Base-by-base conservation (phyloP, 441 rosid genomes). In the Codiaeum variegatum region DNA sequence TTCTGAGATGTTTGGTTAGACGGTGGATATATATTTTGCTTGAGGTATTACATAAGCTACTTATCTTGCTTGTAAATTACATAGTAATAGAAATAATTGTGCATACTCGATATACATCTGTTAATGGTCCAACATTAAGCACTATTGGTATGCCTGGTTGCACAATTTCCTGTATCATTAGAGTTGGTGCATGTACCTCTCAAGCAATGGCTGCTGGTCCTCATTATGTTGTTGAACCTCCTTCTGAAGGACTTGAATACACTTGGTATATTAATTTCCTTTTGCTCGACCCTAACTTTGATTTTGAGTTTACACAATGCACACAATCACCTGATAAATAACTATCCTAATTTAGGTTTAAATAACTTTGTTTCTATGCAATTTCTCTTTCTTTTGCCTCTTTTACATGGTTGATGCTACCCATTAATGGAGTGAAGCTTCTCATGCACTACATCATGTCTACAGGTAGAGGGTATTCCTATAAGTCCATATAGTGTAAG, bases 131-230 rank as follows among this genome's bases (percentile, higher is more conserved):
- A 72, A 97, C 96, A 84, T 83, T 96, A 81, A 92, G 85, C 78
- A 93, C 97, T 56, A 97, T 93, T 71, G 98, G 99, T 80, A 97
- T 97, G 73, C 98, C 99, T 66, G 98, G 99, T 69, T 98, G 99
- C 73, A 96, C 98, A 76, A 83, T 91, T 66, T 88, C 98, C 59
- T 89, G 98, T 82, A 93, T 96, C 71, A 93, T 96, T 74, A 97
- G 97, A 73, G 90, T 96, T 40, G 99, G 98, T 83, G 98, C 98
- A 69, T 96, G 92, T 86, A 91, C 93, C 62, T 96, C 99, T 79
- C 99, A 98, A 78, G 94, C 88, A 68, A 93, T 96, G 99, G 99
- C 98, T 82, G 98, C 97, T 68, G 94, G 91, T 78, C 86, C 97
- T 69, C 99, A 93, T 84, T 84, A 83, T 72, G 91, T 93, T 28